Evolutionary conservation across 2,329 filamentous ascomycete species (phyloP), one percentile per base, ranked within the genome.

Genomic region (Simplicillium aogashimaense): DNA sequence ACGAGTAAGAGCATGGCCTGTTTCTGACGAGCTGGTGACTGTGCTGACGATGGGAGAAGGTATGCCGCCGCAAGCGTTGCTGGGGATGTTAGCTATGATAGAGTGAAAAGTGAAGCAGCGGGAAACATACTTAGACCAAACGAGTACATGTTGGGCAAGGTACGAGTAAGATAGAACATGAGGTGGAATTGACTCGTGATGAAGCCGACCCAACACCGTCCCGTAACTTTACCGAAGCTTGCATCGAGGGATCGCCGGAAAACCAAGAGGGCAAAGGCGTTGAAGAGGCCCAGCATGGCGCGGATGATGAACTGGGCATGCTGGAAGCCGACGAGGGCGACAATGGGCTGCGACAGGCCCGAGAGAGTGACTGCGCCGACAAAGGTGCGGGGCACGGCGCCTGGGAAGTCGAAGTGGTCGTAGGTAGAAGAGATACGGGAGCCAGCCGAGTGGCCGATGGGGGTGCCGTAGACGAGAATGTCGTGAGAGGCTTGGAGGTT

Each of bases 121-220:
- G 5, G 7, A 18, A 29, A 70, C 81, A 61, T 68, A 90, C 83
- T 86, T 43, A 95, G 65, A 9, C 79, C 77, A 65, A 97, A 92
- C 15, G 92, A 89, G 63, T 95, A 94, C 83, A 94, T 95, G 58
- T 98, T 98, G 2, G 92, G 92, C 48, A 98, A 65, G 3, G 88
- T 92, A 45, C 92, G 74, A 13, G 88, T 92, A 12, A 89, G 83
- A 66, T 98, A 98, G 62, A 87, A 98, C 45, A 92, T 72, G 45
- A 94, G 66, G 63, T 98, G 92, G 55, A 98, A 98, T 60, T 97
- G 90, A 59, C 79, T 82, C 1, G 77, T 76, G 54, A 88, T 83
- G 40, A 97, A 70, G 31, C 86, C 45, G 4, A 83, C 63, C 65
- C 84, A 98, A 88, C 90, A 97, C 41, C 79, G 70, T 4, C 78